phyloP scores from a whole-genome alignment of 331 rosid genomes.

The Cydonia oblonga region DNA sequence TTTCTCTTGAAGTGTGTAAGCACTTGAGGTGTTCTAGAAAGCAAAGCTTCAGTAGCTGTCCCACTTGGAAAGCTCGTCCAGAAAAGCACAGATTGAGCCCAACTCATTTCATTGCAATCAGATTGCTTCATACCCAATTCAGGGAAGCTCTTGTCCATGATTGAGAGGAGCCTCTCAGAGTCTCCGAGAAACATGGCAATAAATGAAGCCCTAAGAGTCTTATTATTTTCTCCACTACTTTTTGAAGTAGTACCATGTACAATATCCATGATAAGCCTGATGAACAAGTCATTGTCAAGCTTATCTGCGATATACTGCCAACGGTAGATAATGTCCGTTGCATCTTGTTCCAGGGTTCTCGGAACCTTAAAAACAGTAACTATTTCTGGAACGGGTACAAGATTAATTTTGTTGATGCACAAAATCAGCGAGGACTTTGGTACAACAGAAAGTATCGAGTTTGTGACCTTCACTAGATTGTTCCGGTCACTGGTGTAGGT shows the following conservation, averaged over 20 bases:
- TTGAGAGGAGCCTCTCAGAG: not conserved
- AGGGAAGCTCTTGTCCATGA: not conserved
- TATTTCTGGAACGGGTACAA: conserved; percentile 41
- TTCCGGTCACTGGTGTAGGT: too few species aligned
- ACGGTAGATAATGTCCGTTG: conserved; percentile 28
- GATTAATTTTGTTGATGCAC: not conserved
- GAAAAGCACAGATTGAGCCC: conserved; percentile 3
- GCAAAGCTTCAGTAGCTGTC: not conserved
- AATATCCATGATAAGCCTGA: conserved; percentile 33
- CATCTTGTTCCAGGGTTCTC: conserved; percentile 30
- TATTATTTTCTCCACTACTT: too few species aligned
- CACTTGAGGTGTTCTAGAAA: not conserved
- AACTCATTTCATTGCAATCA: conserved; percentile 3
- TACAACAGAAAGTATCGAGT: too few species aligned
- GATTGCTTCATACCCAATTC: not conserved
- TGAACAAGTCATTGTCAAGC: conserved; percentile 34
- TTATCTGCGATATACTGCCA: conserved; percentile 62
- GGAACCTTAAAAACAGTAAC: conserved; percentile 42
- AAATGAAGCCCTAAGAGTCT: not conserved
- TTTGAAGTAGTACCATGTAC: conserved; percentile 5
- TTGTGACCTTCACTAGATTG: too few species aligned
- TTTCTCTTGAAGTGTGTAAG: not conserved
- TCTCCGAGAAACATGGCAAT: not conserved
- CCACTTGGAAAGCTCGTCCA: not conserved
- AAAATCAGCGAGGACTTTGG: too few species aligned